Evolutionary conservation across 805 yeast species (phyloP).

Genomic region (Candida cerambycidarum): DNA sequence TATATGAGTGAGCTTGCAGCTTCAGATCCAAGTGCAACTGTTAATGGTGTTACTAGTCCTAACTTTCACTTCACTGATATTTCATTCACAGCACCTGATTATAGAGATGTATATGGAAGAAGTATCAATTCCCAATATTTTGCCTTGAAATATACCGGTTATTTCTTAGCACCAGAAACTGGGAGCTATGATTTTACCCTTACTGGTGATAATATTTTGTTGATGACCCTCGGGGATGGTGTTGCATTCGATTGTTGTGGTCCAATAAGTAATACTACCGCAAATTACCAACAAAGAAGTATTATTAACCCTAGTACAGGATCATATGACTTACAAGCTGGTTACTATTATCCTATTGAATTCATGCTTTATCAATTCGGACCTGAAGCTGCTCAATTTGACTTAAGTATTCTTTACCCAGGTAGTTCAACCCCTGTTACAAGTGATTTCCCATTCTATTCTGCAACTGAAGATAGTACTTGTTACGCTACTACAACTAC

Average conservation of each 20-base stretch:
- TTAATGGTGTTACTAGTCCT: constrained; percentile 1
- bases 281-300: not conserved
- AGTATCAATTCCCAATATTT: not conserved
- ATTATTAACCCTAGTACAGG: too few relatives aligned
- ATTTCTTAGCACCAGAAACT: constrained; percentile 3
- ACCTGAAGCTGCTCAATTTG: not conserved
- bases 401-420: not conserved
- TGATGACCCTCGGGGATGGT: constrained; percentile 4
- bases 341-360: constrained; percentile 9
- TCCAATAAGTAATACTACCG: not conserved
- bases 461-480: not conserved
- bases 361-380: constrained; percentile 1
- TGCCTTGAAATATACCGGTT: constrained; percentile 8
- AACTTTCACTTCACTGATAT: not conserved
- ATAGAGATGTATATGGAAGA: constrained; percentile 8
- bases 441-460: not conserved
- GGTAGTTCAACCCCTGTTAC: not conserved
- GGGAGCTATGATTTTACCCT: constrained; percentile 5
- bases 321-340: constrained; percentile 4
- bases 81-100: not conserved
- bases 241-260: constrained; percentile 8
- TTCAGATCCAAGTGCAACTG: not conserved
- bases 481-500: not conserved
- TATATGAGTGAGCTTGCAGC: not conserved
- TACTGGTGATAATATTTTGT: constrained; percentile 2